A percentile compares a stretch with the other conserved stretches of the same genome.
phyloP scores from a whole-genome alignment of 257 asterid genomes.

The Echium plantagineum region DNA sequence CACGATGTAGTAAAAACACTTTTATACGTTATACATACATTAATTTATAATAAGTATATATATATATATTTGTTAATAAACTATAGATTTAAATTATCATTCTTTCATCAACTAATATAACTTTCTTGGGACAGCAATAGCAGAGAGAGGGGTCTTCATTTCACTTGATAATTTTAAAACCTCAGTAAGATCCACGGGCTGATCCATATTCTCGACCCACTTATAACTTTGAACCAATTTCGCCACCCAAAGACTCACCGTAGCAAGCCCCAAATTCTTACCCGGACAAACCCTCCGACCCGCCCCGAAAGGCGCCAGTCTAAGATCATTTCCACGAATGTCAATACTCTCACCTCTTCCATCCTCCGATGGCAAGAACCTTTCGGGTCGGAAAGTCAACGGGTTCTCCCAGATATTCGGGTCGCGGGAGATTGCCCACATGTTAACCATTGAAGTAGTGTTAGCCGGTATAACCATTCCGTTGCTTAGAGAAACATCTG shows the following conservation, averaged over 20 bases:
- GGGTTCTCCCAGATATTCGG: slow-evolving; percentile 26
- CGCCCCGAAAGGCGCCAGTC: slow-evolving; percentile 52
- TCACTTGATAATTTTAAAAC: slow-evolving; percentile 53
- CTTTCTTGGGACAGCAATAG: slow-evolving; percentile 24
- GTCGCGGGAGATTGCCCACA: slow-evolving; percentile 60
- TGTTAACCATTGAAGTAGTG: slow-evolving; percentile 50
- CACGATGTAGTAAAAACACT: too few relatives aligned
- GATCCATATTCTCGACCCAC: slow-evolving; percentile 17
- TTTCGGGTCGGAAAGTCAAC: slow-evolving; percentile 24
- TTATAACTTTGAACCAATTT: slow-evolving; percentile 28
- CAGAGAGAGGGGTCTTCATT: slow-evolving; percentile 44
- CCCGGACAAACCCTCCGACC: slow-evolving; percentile 59
- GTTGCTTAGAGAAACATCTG: slow-evolving; percentile 29
- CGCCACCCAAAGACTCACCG: slow-evolving; percentile 45
- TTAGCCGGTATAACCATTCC: slow-evolving; percentile 39
- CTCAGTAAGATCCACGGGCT: slow-evolving; percentile 32
- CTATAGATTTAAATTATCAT: too few relatives aligned
- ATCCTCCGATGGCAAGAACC: slow-evolving; percentile 14
- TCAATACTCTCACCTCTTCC: slow-evolving; percentile 18
- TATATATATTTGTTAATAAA: too few relatives aligned
- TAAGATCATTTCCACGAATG: slow-evolving; percentile 36
- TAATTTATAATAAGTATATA: too few relatives aligned
- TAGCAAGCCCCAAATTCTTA: slow-evolving; percentile 34
- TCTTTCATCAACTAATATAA: too few relatives aligned
- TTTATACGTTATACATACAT: too few relatives aligned